Conservation (phyloP, 129 eudicot species). For the Kitagawia praeruptora region DNA sequence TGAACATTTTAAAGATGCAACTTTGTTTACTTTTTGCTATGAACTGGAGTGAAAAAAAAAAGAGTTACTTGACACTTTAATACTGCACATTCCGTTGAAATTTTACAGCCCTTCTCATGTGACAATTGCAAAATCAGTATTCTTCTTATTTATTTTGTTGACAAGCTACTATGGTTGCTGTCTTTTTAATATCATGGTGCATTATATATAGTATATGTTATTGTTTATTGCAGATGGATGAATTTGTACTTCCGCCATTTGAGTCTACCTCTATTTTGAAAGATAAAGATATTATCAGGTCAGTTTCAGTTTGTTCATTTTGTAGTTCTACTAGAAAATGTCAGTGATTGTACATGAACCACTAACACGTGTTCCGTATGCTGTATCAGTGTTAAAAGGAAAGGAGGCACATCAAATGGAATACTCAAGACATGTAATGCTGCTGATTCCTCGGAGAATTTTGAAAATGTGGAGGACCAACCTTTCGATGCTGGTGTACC, state of each 20-base stretch:
- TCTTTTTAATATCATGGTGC: background rate
- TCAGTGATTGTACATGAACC: slow-evolving; percentile 9
- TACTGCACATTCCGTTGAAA: background rate
- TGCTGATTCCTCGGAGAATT: slow-evolving; percentile 15
- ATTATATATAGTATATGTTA: background rate
- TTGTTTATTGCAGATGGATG: slow-evolving; percentile 68
- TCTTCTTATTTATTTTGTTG: background rate
- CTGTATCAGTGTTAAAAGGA: slow-evolving; percentile 59
- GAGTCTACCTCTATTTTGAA: slow-evolving; percentile 67
- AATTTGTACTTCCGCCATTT: slow-evolving; percentile 79
- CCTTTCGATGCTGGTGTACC: slow-evolving; percentile 35
- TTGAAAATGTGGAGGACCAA: slow-evolving; percentile 31
- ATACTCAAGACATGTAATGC: slow-evolving; percentile 29
- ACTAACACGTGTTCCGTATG: slow-evolving; percentile 14
- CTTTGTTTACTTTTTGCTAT: background rate
- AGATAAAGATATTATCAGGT: slow-evolving; percentile 84
- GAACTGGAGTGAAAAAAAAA: background rate
- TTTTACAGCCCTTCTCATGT: background rate
- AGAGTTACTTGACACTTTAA: background rate
- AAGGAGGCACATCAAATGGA: slow-evolving; percentile 20
- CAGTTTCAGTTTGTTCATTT: slow-evolving; percentile 16
- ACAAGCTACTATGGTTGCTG: background rate
- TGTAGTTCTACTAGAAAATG: slow-evolving; percentile 9
- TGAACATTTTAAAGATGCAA: background rate
- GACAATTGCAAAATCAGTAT: background rate